These are phyloP conservation scores for Saccharomyces hybrid DNA, from an alignment of 1,139 yeast genomes.

Conservation along the genomic window DNA sequence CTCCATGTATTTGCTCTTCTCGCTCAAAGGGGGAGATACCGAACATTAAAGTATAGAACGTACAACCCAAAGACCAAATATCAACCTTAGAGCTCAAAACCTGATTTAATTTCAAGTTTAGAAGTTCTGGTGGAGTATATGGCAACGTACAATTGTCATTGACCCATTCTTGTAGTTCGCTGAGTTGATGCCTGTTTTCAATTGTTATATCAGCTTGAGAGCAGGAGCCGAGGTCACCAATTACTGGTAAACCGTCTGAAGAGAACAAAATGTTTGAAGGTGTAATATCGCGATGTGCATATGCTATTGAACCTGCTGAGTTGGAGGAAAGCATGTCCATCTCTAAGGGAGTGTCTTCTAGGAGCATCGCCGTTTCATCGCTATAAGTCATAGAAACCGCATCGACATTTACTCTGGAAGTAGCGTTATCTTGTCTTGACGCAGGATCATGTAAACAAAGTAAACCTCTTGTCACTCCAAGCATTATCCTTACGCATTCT, in stretches of 20 bases:
- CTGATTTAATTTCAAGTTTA: constrained; percentile 63
- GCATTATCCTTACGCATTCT: constrained; percentile 53
- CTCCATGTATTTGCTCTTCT: constrained; percentile 74
- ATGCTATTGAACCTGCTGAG: constrained; percentile 38
- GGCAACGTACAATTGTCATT: constrained; percentile 83
- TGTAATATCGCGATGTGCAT: constrained; percentile 79
- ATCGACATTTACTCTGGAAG: constrained; percentile 16
- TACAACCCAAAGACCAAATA: constrained; percentile 87
- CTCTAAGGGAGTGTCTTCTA: constrained; percentile 24
- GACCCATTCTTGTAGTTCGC: constrained; percentile 70
- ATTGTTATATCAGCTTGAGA: constrained; percentile 51
- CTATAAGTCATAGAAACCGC: constrained; percentile 17
- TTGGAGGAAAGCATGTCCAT: constrained; percentile 14
- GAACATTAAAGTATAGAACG: constrained; percentile 68
- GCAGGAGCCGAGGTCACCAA: constrained; percentile 81
- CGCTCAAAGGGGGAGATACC: constrained; percentile 82
- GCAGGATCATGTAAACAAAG: constrained; percentile 54
- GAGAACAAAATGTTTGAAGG: constrained; percentile 85
- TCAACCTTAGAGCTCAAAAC: constrained; percentile 67
- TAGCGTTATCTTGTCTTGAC: constrained; percentile 14
- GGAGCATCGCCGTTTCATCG: constrained; percentile 19
- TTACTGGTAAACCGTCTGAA: constrained; percentile 63
- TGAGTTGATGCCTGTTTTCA: constrained; percentile 58
- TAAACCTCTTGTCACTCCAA: constrained; percentile 68
- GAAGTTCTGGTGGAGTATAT: constrained; percentile 82